Evolutionary conservation across 176 grass and related monocot genomes (phyloP).

Genomic region (Guadua angustifolia): DNA sequence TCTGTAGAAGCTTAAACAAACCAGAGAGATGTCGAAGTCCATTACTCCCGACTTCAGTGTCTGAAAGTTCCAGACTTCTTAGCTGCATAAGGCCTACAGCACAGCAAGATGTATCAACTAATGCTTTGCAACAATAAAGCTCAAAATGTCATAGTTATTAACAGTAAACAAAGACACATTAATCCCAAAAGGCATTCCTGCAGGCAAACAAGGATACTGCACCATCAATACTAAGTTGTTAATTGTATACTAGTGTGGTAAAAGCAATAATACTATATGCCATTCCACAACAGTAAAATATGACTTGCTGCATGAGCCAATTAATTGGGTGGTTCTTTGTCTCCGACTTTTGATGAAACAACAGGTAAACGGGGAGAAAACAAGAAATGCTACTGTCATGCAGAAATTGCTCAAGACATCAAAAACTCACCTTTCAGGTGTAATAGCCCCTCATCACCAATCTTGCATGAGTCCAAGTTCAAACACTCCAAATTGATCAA

Average conservation of each 20-base stretch:
- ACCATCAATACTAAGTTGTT: not conserved
- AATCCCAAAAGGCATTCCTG: not conserved
- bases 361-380: not conserved
- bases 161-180: not conserved
- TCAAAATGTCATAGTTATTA: not conserved
- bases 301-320: not conserved
- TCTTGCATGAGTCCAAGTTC: constrained; percentile 98
- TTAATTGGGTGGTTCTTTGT: constrained; percentile 5
- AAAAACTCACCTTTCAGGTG: constrained; percentile 77
- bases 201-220: not conserved
- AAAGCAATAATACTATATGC: not conserved
- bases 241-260: not conserved
- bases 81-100: constrained; percentile 72
- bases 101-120: constrained; percentile 26
- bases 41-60: constrained; percentile 86
- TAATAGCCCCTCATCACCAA: constrained; percentile 69
- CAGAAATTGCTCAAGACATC: not conserved
- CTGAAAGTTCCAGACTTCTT: constrained; percentile 85
- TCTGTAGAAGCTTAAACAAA: constrained; percentile 54
- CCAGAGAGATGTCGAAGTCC: constrained; percentile 91
- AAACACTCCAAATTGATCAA: constrained; percentile 89
- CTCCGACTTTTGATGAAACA: constrained; percentile 9
- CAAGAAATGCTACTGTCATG: not conserved
- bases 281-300: constrained; percentile 8
- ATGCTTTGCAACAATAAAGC: constrained; percentile 25